Conservation (phyloP, 2,329 filamentous ascomycete genomes). For the Fusarium zealandicum region DNA sequence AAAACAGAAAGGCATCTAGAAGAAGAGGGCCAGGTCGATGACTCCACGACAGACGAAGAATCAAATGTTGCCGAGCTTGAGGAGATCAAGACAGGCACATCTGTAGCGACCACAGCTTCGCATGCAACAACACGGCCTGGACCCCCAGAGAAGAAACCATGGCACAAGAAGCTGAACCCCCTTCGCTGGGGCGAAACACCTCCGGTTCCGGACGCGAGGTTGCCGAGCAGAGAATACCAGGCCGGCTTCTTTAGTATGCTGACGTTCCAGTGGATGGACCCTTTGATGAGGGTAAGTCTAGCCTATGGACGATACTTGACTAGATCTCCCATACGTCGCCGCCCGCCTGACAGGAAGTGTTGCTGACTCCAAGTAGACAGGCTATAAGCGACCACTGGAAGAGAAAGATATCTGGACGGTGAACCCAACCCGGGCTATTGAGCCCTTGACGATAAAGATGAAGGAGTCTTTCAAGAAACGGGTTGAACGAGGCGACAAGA, state of each 20-base stretch:
- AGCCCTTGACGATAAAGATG: constrained; percentile 71
- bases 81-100: constrained; percentile 59
- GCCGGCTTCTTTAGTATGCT: constrained; percentile 78
- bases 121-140: constrained; percentile 49
- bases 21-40: constrained; percentile 7
- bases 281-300: constrained; percentile 76
- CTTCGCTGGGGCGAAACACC: constrained; percentile 65
- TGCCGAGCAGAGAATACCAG: constrained; percentile 70
- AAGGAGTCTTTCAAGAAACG: constrained; percentile 73
- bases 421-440: constrained; percentile 79
- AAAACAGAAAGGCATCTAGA: constrained; percentile 26
- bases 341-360: constrained; percentile 24
- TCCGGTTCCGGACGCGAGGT: constrained; percentile 61
- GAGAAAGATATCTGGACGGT: constrained; percentile 87
- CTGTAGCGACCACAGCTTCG: constrained; percentile 58
- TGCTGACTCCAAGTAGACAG: constrained; percentile 59
- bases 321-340: constrained; percentile 10
- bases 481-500: constrained; percentile 71
- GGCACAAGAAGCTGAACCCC: constrained; percentile 70
- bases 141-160: constrained; percentile 58
- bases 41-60: constrained; percentile 12
- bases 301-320: constrained; percentile 9
- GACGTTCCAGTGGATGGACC: constrained; percentile 89
- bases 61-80: constrained; percentile 32
- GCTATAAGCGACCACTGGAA: constrained; percentile 85